Conservation (phyloP, 345 rosid genomes). For the Eucalyptus camaldulensis region DNA sequence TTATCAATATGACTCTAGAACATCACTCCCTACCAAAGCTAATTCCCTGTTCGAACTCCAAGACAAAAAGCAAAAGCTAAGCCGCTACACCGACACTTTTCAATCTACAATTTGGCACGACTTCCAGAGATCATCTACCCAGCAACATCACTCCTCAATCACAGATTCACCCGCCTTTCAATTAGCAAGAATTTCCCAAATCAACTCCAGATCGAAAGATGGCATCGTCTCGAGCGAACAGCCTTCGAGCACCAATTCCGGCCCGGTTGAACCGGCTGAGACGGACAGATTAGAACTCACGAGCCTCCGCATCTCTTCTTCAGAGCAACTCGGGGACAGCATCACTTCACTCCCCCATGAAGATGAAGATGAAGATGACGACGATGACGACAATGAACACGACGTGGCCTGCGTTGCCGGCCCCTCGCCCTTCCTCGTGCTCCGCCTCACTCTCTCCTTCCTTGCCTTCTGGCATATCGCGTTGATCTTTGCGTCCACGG, state of each 20-base stretch:
- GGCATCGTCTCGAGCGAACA: slow-evolving; percentile 75
- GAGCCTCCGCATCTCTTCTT: background rate
- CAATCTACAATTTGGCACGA: background rate
- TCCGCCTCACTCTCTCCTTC: slow-evolving; percentile 30
- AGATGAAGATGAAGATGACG: background rate
- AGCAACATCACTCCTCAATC: background rate
- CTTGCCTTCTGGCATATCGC: slow-evolving; percentile 68
- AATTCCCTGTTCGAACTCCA: background rate
- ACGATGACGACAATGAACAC: slow-evolving; percentile 5
- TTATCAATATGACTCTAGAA: background rate
- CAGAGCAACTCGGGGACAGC: background rate
- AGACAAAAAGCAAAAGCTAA: background rate
- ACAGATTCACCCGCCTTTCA: background rate
- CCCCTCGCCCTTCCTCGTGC: background rate
- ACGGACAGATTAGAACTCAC: background rate
- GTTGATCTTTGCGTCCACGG: slow-evolving; percentile 83
- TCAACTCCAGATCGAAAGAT: slow-evolving; percentile 76
- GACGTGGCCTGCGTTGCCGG: slow-evolving; percentile 1
- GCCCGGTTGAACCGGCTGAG: background rate
- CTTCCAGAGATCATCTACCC: background rate
- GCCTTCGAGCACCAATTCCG: slow-evolving; percentile 13
- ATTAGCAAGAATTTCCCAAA: slow-evolving; percentile 83
- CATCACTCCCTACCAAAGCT: background rate
- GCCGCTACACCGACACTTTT: background rate
- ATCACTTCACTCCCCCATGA: background rate